Evolutionary conservation across 1,284 basidiomycete genomes (phyloP).

Genomic region (Paramarasmius palmivorus): DNA sequence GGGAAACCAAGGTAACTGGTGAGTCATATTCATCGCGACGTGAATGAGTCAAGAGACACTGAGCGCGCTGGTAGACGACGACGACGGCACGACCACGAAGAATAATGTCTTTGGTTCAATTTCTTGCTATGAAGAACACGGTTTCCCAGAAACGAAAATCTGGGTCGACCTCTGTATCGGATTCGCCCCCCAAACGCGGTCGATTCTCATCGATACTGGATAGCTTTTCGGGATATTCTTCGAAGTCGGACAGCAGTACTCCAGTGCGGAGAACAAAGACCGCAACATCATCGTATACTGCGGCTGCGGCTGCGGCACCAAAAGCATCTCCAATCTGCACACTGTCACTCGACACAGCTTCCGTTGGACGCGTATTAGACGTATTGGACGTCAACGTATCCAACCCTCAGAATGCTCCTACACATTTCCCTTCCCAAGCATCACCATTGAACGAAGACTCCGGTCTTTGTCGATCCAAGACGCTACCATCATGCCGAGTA

Average conservation of each 20-base stretch:
- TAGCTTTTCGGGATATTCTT: background rate
- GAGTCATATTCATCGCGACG: too few relatives aligned
- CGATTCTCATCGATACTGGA: constrained; percentile 5
- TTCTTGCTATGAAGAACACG: too few relatives aligned
- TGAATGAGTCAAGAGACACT: too few relatives aligned
- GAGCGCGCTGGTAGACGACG: too few relatives aligned
- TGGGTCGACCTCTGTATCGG: background rate
- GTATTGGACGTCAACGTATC: background rate
- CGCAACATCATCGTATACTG: background rate
- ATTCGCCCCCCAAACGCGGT: background rate
- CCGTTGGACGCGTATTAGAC: background rate
- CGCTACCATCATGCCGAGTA: background rate
- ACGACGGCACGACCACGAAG: too few relatives aligned
- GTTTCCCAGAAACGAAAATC: constrained; percentile 1
- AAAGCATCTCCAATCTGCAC: background rate
- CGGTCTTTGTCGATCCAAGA: background rate
- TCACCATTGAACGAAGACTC: background rate
- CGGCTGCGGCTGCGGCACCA: background rate
- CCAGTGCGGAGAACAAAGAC: background rate
- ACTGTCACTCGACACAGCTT: background rate
- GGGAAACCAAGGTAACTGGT: too few relatives aligned
- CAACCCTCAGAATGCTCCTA: background rate
- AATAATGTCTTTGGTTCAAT: too few relatives aligned
- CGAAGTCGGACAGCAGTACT: background rate
- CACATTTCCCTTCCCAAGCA: background rate